These are phyloP conservation scores for Blastomyces parvus DNA, from an alignment of 2,329 filamentous ascomycete genomes.

Conservation along the genomic window DNA sequence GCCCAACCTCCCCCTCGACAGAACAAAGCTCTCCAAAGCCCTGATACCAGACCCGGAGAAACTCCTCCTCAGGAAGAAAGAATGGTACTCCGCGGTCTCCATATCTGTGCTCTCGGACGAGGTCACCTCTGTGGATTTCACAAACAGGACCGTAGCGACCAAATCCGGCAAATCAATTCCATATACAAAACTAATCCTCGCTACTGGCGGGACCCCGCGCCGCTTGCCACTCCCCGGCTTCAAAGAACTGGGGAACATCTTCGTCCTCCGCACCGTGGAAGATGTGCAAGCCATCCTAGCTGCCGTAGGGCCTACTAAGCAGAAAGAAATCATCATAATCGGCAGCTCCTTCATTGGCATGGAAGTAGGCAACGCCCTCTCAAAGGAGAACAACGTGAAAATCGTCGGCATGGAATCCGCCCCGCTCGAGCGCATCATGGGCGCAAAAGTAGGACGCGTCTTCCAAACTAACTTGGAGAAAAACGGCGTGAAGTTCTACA, in stretches of 20 bases:
- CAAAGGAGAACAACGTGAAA: constrained; percentile 72
- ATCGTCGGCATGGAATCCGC: constrained; percentile 81
- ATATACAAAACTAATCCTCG: constrained; percentile 84
- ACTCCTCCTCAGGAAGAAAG: constrained; percentile 63
- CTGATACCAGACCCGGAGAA: constrained; percentile 72
- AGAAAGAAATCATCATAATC: constrained; percentile 87
- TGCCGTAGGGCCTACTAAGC: constrained; percentile 61
- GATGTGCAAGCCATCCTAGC: constrained; percentile 68
- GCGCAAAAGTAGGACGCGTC: constrained; percentile 66
- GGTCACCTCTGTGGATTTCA: constrained; percentile 69
- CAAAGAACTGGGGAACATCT: constrained; percentile 78
- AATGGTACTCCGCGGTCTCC: constrained; percentile 61
- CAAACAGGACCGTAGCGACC: constrained; percentile 62
- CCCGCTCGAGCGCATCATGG: constrained; percentile 79
- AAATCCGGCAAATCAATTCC: constrained; percentile 58
- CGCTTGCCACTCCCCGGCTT: constrained; percentile 73
- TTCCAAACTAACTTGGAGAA: constrained; percentile 72
- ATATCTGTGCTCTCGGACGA: constrained; percentile 49
- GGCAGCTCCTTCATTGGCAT: constrained; percentile 96
- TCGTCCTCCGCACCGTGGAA: constrained; percentile 67
- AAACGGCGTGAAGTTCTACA: constrained; percentile 79
- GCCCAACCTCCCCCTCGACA: constrained; percentile 78
- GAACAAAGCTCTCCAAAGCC: constrained; percentile 92
- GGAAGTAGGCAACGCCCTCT: constrained; percentile 79
- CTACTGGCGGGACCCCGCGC: constrained; percentile 72